Conservation (phyloP, 352 stramenopile genomes). For the Pythium aphanidermatum region DNA sequence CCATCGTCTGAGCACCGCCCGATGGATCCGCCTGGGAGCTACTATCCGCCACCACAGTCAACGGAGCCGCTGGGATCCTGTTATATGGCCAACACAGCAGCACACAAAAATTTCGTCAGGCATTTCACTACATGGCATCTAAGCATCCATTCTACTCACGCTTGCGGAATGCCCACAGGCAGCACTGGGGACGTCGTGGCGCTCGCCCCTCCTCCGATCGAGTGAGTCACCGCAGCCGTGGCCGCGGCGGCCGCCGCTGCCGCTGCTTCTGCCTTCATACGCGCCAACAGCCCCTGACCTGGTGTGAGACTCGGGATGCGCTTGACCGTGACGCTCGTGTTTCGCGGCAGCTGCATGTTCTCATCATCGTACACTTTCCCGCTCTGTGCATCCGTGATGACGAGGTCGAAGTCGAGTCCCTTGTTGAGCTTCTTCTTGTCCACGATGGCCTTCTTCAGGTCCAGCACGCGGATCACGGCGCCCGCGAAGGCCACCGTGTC, state of each 20-base stretch:
- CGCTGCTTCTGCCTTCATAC: conserved; percentile 82
- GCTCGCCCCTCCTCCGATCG: background rate
- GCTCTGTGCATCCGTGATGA: conserved; percentile 90
- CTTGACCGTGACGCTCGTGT: conserved; percentile 91
- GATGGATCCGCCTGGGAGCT: conserved; percentile 8
- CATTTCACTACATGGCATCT: too few species aligned
- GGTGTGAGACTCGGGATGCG: conserved; percentile 80
- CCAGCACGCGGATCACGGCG: conserved; percentile 80
- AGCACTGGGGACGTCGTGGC: conserved; percentile 30
- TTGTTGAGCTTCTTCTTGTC: conserved; percentile 92
- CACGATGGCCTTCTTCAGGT: conserved; percentile 92
- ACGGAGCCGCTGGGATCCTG: conserved; percentile 12
- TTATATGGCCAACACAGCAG: background rate
- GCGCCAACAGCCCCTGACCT: conserved; percentile 65
- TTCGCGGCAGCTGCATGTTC: conserved; percentile 83
- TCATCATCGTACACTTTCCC: conserved; percentile 91
- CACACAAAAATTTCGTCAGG: too few species aligned
- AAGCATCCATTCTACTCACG: conserved; percentile 36
- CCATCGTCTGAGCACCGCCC: conserved; percentile 70
- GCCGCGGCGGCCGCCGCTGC: conserved; percentile 44
- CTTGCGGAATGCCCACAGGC: conserved; percentile 29
- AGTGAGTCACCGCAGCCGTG: conserved; percentile 25
- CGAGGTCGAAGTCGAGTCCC: conserved; percentile 88
- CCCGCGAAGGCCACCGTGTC: conserved; percentile 82
- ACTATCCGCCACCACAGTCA: conserved; percentile 15